phyloP scores from a whole-genome alignment of 768 basidiomycete species.

The Pleurotus eryngii region DNA sequence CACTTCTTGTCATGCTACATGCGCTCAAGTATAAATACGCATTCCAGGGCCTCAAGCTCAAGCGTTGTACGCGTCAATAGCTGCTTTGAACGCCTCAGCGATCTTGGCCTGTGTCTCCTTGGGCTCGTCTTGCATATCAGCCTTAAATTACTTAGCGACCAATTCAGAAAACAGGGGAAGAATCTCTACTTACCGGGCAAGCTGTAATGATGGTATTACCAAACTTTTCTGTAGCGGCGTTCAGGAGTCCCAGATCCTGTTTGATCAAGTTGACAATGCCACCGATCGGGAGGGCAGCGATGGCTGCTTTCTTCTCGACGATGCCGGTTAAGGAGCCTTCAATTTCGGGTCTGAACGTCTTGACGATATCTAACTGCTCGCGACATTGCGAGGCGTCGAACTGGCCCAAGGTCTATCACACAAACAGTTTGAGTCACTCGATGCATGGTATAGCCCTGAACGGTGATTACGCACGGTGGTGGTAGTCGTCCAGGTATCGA shows the following conservation, averaged over 20 bases:
- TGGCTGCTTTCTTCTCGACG: slow-evolving; percentile 3
- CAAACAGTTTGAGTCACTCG: background rate
- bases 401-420: background rate
- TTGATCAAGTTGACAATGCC: slow-evolving; percentile 4
- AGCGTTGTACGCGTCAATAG: background rate
- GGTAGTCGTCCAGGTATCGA: background rate
- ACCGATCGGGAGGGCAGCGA: slow-evolving; percentile 5
- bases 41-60: background rate
- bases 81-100: background rate
- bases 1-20: too few species aligned
- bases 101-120: background rate
- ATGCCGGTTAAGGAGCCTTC: background rate
- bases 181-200: slow-evolving; percentile 1
- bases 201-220: slow-evolving; percentile 1
- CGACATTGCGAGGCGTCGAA: background rate
- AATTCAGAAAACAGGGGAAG: background rate
- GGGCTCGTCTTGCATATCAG: background rate
- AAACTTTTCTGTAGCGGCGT: background rate
- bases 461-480: background rate
- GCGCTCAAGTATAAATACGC: too few species aligned
- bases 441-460: background rate
- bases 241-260: slow-evolving; percentile 1
- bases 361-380: background rate
- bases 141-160: background rate
- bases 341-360: slow-evolving; percentile 1